A percentile compares a stretch with the other conserved stretches of the same genome.
Conservation (phyloP, 1,284 basidiomycete genomes). For the Cryptococcus hybrid region DNA sequence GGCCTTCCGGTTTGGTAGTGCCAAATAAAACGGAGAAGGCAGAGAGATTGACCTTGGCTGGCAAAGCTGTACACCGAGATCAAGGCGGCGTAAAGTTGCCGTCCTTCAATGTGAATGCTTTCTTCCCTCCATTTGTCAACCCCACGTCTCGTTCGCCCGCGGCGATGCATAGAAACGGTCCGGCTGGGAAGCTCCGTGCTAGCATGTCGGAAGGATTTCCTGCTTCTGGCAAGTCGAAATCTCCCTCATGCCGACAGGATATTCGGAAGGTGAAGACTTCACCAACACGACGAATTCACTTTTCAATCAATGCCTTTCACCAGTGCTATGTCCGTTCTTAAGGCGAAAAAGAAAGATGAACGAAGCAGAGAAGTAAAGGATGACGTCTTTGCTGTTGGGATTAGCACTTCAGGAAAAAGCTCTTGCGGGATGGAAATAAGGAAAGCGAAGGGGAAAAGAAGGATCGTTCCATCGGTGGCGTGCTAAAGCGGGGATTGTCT, state of each 20-base stretch:
- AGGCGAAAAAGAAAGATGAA: slow-evolving; percentile 4
- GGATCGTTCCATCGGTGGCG: slow-evolving; percentile 22
- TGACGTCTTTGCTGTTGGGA: background rate
- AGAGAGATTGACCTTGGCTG: slow-evolving; percentile 28
- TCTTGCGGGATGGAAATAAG: slow-evolving; percentile 2
- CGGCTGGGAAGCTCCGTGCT: background rate
- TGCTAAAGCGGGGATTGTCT: slow-evolving; percentile 42
- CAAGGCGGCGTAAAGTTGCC: slow-evolving; percentile 45
- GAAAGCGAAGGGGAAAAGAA: slow-evolving; percentile 13
- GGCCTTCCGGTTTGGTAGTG: background rate
- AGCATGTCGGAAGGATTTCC: slow-evolving; percentile 1
- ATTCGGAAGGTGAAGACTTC: slow-evolving; percentile 15
- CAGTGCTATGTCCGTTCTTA: background rate
- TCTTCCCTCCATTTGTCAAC: background rate
- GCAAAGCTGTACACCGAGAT: slow-evolving; percentile 40
- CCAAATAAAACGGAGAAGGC: slow-evolving; percentile 2
- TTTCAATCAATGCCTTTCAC: slow-evolving; percentile 2
- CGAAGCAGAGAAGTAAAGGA: background rate
- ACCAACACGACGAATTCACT: slow-evolving; percentile 10
- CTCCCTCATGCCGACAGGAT: background rate
- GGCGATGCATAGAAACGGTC: background rate
- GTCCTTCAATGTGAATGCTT: slow-evolving; percentile 4
- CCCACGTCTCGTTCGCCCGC: background rate
- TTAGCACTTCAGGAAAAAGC: slow-evolving; percentile 1
- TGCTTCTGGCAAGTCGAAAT: background rate